Percentiles rank a stretch among this genome's conserved stretches.
phyloP scores from a whole-genome alignment of 495 filamentous ascomycete species.

The Aspergillus incahuasiensis region DNA sequence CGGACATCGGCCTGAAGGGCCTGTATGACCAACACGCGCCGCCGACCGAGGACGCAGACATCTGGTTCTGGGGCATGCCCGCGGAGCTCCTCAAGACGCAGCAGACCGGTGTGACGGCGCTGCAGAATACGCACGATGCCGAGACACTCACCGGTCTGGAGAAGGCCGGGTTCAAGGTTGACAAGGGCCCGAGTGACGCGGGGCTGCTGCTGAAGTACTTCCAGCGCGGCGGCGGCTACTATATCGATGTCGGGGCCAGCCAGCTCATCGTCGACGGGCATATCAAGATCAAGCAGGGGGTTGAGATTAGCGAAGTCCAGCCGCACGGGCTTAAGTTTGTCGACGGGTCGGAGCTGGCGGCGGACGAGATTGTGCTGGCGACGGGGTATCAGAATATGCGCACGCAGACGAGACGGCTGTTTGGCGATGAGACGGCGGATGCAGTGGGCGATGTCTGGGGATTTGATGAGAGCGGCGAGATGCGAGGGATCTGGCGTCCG shows the following conservation, averaged over 20 bases:
- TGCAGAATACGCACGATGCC: constrained; percentile 4
- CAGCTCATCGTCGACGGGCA: constrained; percentile 71
- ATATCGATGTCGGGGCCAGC: constrained; percentile 69
- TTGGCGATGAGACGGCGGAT: constrained; percentile 67
- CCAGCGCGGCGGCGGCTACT: constrained; percentile 73
- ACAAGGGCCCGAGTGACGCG: constrained; percentile 53
- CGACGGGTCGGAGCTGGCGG: constrained; percentile 63
- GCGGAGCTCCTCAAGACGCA: neutral
- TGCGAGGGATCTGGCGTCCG: constrained; percentile 63
- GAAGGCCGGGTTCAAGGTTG: neutral
- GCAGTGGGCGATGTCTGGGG: constrained; percentile 71
- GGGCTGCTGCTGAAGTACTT: constrained; percentile 74
- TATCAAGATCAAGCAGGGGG: constrained; percentile 69
- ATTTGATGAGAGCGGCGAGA: constrained; percentile 71
- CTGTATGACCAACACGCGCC: constrained; percentile 59
- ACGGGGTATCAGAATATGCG: constrained; percentile 84
- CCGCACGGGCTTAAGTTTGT: constrained; percentile 57
- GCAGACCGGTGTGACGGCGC: neutral
- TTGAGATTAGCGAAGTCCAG: constrained; percentile 58
- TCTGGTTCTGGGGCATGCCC: constrained; percentile 46
- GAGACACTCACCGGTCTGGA: neutral
- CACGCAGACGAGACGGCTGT: constrained; percentile 52
- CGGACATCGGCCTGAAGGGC: constrained; percentile 49
- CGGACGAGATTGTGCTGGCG: constrained; percentile 78
- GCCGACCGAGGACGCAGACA: constrained; percentile 57